Evolutionary conservation across 345 rosid genomes (phyloP), one percentile per base, ranked within the genome.

Genomic region (Geranium rotundifolium): DNA sequence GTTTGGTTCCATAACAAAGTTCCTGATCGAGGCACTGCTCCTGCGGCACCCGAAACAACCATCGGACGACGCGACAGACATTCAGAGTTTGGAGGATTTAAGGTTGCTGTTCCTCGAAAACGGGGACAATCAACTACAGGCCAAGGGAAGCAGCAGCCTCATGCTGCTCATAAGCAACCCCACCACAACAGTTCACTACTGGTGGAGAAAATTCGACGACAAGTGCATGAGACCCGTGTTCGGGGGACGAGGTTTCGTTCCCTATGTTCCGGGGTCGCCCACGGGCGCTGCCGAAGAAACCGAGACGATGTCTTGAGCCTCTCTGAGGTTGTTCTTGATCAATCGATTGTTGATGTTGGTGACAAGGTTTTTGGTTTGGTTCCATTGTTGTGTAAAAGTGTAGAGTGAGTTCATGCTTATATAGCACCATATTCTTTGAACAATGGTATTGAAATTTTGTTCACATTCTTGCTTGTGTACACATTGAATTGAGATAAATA

Each of bases 171-270:
- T 86, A 23, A 81, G 64, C 8, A 63, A 82, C 69, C 84, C 95
- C 3, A 71, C 76, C 7, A 65, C 74, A 62, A 77, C 90, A 14
- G 85, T 77, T 57, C 95, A 84, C 60, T 71, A 76, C 79, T 52
- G 72, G 1, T 84, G 95, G 95, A 79, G 90, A 71, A 81, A 82
- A 60, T 81, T 87, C 58, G 90, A 87, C 62, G 88, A 80, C 29
- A 83, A 58, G 56, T 85, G 72, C 77, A 85, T 87, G 88, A 80
- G 90, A 63, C 90, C 87, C 1, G 70, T 83, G 52, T 87, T 87
- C n/a, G 85, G 95, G 17, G 95, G 95, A 23, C 62, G 89, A 8
- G 89, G 89, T 7, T 82, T 79, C 49, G 87, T 77, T 54, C 88
- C 90, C 1, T 79, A 69, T 20, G 72, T 76, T 17, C 84, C 88